Base-by-base conservation (phyloP, 169 alveolate genomes). In the Plasmodium adleri region DNA sequence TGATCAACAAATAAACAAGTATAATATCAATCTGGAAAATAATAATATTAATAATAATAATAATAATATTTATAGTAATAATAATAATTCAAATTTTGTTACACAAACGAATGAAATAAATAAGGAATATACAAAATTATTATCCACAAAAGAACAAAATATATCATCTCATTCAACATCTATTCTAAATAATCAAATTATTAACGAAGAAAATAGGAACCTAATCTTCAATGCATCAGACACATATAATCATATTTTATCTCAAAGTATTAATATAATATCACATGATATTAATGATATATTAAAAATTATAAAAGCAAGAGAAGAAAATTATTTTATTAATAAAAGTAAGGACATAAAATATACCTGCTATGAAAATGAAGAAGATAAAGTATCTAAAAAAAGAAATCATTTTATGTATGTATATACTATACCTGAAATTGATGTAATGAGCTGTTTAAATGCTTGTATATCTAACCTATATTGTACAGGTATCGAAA, bases 401-500 rank as follows among this genome's bases (percentile, higher is more conserved):
- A 20, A 32, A 20, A 68, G 32, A 72, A 88, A 83, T 71, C 9
- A 39, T 39, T 39, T 39, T 39, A 66, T 52, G 58, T 76, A 83
- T 66, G 28, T 58, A 15, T 73, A 67, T 10, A 86, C 58, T 13
- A 73, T 94, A 5, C 52, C 76, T 45, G 90, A 95, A 76, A 71
- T 60, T 28, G 87, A 93, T n/a, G 24, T 76, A 13, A 63, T 20
- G 24, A 17, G 78, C 15, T 94, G 96, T 45, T 54, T 80, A 49
- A 66, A 71, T n/a, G 71, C 67, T 15, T 94, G 96, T 68, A 67
- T 73, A 58, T 24, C 92, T 12, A 90, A 94, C 47, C 47, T 94
- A 17, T 94, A 92, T 67, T 94, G 96, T 49, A 87, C 93, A 50
- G 96, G 95, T n/a, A 88, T 72, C 72, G 88, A 76, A 58, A 88